Evolutionary conservation across 1,284 basidiomycete genomes (phyloP), one percentile per base, ranked within the genome.

Genomic region (Anthracocystis setariae): DNA sequence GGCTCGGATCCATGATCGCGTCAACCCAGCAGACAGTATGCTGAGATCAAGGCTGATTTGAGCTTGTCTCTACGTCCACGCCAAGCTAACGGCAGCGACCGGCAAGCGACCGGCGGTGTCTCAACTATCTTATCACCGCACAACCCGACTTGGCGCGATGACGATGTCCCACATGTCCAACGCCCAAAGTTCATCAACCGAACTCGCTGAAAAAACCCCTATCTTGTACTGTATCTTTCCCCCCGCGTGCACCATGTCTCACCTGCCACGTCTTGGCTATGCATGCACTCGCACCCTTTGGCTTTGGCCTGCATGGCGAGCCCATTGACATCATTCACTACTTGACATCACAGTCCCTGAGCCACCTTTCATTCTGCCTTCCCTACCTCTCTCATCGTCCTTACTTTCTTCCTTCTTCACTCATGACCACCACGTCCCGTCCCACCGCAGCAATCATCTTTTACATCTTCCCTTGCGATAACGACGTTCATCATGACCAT

Each of bases 31-130:
- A n/a, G 38, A 39, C 12, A 39, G 17, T n/a, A n/a, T n/a, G n/a
- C n/a, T n/a, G n/a, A n/a, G n/a, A n/a, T n/a, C n/a, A n/a, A n/a
- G n/a, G n/a, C n/a, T n/a, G n/a, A n/a, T n/a, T n/a, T n/a, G n/a
- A n/a, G n/a, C n/a, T n/a, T n/a, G n/a, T n/a, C n/a, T n/a, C n/a
- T n/a, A n/a, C n/a, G n/a, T n/a, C n/a, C n/a, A n/a, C n/a, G n/a
- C n/a, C n/a, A n/a, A n/a, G n/a, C n/a, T n/a, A n/a, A n/a, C n/a
- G n/a, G n/a, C n/a, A n/a, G n/a, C n/a, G n/a, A n/a, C n/a, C n/a
- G n/a, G n/a, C 32, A 55, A 24, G 32, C 53, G 53, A 55, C 53
- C 53, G 53, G 53, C 53, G 53, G 53, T 29, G 18, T 27, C 33
- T 38, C 7, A 21, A 15, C 12, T 39, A 18, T 46, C 52, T 55